Evolutionary conservation across 768 basidiomycete genomes (phyloP).

Genomic region (Exsudoporus frostii): DNA sequence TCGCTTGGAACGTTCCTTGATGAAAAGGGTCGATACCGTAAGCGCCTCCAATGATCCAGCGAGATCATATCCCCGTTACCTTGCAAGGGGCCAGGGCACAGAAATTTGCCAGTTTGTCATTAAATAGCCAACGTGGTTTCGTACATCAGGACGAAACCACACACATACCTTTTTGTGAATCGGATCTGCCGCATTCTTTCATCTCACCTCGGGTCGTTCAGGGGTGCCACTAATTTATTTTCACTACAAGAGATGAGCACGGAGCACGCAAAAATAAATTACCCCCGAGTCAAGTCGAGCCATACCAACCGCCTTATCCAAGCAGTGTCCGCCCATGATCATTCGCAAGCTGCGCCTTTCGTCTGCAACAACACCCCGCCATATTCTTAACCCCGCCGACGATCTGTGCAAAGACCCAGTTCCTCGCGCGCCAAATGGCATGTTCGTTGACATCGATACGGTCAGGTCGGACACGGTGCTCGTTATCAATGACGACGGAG

Average conservation of each 20-base stretch:
- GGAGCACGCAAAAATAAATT: slow-evolving; percentile 3
- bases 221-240: not conserved
- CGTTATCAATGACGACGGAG: slow-evolving; percentile 59
- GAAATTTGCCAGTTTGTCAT: too few species aligned
- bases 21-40: too few species aligned
- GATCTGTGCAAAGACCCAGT: slow-evolving; percentile 26
- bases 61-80: too few species aligned
- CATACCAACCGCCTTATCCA: slow-evolving; percentile 2
- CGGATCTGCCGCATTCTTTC: not conserved
- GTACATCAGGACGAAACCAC: too few species aligned
- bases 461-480: slow-evolving; percentile 63
- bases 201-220: not conserved
- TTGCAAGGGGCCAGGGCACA: too few species aligned
- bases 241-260: not conserved
- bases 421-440: slow-evolving; percentile 33
- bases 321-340: slow-evolving; percentile 9
- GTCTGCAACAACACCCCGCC: slow-evolving; percentile 10
- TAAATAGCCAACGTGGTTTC: too few species aligned
- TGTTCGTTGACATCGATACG: slow-evolving; percentile 46
- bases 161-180: too few species aligned
- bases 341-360: not conserved
- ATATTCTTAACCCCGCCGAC: slow-evolving; percentile 6
- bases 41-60: too few species aligned
- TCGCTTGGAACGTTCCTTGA: too few species aligned
- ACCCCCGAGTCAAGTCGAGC: not conserved